A percentile compares a stretch with the other conserved stretches of the same genome.
Evolutionary conservation across 169 alveolate genomes (phyloP).

Genomic region (Perkinsus olseni): DNA sequence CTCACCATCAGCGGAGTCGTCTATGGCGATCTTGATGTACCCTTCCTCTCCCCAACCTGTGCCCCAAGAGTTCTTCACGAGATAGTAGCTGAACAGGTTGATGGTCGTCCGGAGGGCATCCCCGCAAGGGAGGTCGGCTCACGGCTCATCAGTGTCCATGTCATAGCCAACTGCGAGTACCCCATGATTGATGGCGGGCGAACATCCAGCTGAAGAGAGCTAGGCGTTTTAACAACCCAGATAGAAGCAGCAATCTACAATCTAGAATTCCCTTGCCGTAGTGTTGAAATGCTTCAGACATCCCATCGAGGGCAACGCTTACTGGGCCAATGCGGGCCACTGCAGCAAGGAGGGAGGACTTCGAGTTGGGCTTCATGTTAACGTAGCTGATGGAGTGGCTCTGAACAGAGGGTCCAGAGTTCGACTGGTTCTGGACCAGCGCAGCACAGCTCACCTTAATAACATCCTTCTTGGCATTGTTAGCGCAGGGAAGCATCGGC

Average conservation of each 20-base stretch:
- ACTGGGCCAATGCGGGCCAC: conserved; percentile 50
- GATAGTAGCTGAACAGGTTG: conserved; percentile 19
- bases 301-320: conserved; percentile 77
- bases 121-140: too few relatives aligned
- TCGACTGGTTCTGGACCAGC: too few relatives aligned
- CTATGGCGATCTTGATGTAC: conserved; percentile 35
- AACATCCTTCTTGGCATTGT: too few relatives aligned
- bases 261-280: conserved; percentile 47
- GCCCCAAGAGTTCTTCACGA: conserved; percentile 56
- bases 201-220: conserved; percentile 23
- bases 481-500: too few relatives aligned
- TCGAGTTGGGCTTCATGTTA: too few relatives aligned
- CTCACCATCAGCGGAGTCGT: not conserved
- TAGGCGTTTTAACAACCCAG: too few relatives aligned
- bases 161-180: conserved; percentile 53
- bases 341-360: conserved; percentile 10
- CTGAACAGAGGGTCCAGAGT: too few relatives aligned
- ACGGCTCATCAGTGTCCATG: not conserved
- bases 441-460: too few relatives aligned
- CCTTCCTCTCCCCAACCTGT: conserved; percentile 53
- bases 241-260: too few relatives aligned
- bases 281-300: conserved; percentile 51
- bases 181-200: conserved; percentile 43
- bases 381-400: too few relatives aligned
- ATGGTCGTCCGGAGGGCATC: too few relatives aligned